A percentile compares a stretch with the other conserved stretches of the same genome.
Conservation (phyloP, 139 green algal genomes). For the Eudorina sp. region DNA sequence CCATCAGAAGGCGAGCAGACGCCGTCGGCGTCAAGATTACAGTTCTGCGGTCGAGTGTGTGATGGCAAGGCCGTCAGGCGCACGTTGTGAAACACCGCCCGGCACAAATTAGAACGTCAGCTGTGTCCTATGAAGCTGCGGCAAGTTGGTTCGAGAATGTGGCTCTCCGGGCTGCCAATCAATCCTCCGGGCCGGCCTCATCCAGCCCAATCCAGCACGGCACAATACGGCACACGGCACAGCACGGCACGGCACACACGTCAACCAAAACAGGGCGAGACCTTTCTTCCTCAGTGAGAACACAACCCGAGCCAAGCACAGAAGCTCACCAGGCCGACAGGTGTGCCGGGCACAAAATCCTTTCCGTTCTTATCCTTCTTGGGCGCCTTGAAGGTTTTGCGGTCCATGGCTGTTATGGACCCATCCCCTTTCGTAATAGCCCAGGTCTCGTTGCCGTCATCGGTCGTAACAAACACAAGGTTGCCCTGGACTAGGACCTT, state of each 20-base stretch:
- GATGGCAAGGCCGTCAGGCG: neutral
- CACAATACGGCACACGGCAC: too few species aligned
- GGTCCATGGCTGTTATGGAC: neutral
- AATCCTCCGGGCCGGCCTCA: too few species aligned
- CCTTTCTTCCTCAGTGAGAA: too few species aligned
- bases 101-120: neutral
- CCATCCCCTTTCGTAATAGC: neutral
- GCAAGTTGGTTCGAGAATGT: neutral
- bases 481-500: neutral
- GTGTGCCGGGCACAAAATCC: neutral
- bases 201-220: too few species aligned
- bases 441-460: neutral
- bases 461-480: neutral
- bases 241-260: too few species aligned
- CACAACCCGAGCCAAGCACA: too few species aligned
- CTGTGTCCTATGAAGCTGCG: neutral
- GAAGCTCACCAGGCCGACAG: neutral
- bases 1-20: neutral
- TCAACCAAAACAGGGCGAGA: too few species aligned
- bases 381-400: neutral
- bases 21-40: neutral
- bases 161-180: neutral
- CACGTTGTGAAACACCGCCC: neutral
- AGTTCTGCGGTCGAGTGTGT: neutral
- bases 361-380: conserved; percentile 17